A percentile compares a stretch with the other conserved stretches of the same genome.
Evolutionary conservation across 2,329 filamentous ascomycete species (phyloP).

Genomic region (Periglandula ipomoeae): DNA sequence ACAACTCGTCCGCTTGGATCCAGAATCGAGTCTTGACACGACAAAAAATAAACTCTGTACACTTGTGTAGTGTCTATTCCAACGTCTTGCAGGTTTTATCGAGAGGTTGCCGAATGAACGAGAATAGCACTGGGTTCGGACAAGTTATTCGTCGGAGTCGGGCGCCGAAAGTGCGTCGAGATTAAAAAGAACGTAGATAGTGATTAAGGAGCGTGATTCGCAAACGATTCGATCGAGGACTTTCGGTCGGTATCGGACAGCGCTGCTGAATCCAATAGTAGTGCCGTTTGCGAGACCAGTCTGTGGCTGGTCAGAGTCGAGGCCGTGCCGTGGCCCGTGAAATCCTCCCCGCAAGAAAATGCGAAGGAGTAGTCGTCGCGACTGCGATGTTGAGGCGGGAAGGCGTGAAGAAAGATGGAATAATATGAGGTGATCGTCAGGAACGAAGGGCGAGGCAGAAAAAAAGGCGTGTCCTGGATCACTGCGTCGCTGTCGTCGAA

Average conservation of each 20-base stretch:
- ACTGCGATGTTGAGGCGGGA: constrained; percentile 4
- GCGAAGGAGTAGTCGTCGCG: constrained; percentile 1
- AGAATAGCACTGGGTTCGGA: background rate
- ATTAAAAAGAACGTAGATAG: background rate
- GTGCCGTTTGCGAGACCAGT: constrained; percentile 11
- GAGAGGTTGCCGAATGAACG: background rate
- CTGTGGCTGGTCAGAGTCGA: constrained; percentile 11
- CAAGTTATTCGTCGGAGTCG: background rate
- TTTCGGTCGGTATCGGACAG: constrained; percentile 30
- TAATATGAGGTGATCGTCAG: constrained; percentile 9
- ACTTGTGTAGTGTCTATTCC: background rate
- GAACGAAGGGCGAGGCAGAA: constrained; percentile 7
- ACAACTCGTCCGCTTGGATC: background rate
- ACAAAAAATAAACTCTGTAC: background rate
- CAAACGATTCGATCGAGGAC: constrained; percentile 6
- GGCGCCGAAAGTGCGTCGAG: background rate
- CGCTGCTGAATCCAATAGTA: constrained; percentile 41
- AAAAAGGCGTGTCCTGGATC: constrained; percentile 8
- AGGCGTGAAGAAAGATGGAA: background rate
- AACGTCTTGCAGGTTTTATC: background rate
- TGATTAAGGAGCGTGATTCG: constrained; percentile 7
- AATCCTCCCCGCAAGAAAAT: constrained; percentile 6
- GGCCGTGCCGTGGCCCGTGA: constrained; percentile 5
- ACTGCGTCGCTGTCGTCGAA: constrained; percentile 10
- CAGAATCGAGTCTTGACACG: background rate